Base-by-base conservation (phyloP, 768 basidiomycete species). In the Amanita pallidorosea region DNA sequence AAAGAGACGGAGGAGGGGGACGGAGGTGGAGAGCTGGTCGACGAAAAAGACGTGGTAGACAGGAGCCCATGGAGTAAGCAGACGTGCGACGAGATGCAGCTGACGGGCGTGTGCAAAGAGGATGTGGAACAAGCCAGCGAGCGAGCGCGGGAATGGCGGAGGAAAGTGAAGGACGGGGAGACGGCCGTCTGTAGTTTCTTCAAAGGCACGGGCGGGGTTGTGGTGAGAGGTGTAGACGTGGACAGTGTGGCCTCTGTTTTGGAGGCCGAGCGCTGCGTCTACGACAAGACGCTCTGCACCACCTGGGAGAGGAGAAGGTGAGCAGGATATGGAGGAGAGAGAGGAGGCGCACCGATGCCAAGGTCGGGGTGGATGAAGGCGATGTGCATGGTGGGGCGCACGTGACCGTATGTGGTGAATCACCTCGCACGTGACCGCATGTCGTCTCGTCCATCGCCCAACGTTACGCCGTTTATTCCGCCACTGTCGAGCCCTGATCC, bases 221-320 rank as follows among this genome's bases (percentile, higher is more conserved):
- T 96, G 93, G 60, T 96, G 81, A 0, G 91, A 95, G 0, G 96
- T 98, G 66, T 92, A 96, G 20, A 98, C 79, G 58, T 87, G 81
- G 15, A 99, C 86, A 0, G 73, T 67, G 60, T 98, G 93, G 0
- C 94, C 95, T 5, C 83, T 73, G 7, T 75, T 69, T 63, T 97
- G 88, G 11, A 99, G 69, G 7, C 92, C 88, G 0, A 95, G 73
- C 2, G 95, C 93, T 22, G 94, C 91, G 64, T 99, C 95, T 18
- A 97, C 94, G 5, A 98, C 85, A 5, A 97, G 77, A 22, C 95
- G 77, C 67, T 99, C 95, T 2, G 95, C 95, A 17, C 95, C 95
- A 56, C 95, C 94, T 97, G 59, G 22, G 55, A 29, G 29, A 38
- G 37, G 54, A 38, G 7, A n/a, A 51, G 55, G 47, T 60, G 53